Evolutionary conservation across 495 filamentous ascomycete genomes (phyloP), one percentile per base, ranked within the genome.

Genomic region (Saxophila tyrrhenica): DNA sequence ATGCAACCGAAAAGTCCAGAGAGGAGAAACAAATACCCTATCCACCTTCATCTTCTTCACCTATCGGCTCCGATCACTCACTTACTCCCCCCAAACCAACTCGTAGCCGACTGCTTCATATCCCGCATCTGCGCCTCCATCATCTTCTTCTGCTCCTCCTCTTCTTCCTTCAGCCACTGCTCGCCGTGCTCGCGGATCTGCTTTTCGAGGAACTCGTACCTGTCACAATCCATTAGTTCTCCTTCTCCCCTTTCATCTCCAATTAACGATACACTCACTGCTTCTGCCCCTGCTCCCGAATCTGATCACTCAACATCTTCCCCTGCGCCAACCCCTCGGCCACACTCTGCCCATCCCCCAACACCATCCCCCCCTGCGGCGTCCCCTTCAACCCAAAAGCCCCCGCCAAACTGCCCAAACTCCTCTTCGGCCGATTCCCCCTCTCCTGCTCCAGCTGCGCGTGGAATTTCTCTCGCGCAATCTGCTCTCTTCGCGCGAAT

Each of bases 251-350:
- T n/a, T n/a, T n/a, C n/a, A n/a, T n/a, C n/a, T n/a, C n/a, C n/a
- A n/a, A n/a, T n/a, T n/a, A n/a, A n/a, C n/a, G n/a, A n/a, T n/a
- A n/a, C 29, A 35, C 29, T 35, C 13, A 35, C 66, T 87, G 82
- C 71, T 83, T 83, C 70, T 88, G 86, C 22, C 94, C 91, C 38
- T 87, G 76, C 72, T 98, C 94, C 35, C 94, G 81, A 48, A 90
- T 85, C 65, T 90, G 81, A 64, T 98, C 92, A 70, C 85, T 87
- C 48, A 94, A 75, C 83, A 95, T 98, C 80, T 97, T 95, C 25
- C 88, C 89, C 70, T 94, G 78, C 38, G 81, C 81, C 25, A 88
- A 78, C 2, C 84, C 87, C 63, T 91, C 85, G 0, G 78, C 71
- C 1, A 83, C 78, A 41, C 70, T 79, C 57, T 80, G 73, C 54